Evolutionary conservation across 305 asterid genomes (phyloP), one percentile per base, ranked within the genome.

Genomic region (Salvia sclarea): DNA sequence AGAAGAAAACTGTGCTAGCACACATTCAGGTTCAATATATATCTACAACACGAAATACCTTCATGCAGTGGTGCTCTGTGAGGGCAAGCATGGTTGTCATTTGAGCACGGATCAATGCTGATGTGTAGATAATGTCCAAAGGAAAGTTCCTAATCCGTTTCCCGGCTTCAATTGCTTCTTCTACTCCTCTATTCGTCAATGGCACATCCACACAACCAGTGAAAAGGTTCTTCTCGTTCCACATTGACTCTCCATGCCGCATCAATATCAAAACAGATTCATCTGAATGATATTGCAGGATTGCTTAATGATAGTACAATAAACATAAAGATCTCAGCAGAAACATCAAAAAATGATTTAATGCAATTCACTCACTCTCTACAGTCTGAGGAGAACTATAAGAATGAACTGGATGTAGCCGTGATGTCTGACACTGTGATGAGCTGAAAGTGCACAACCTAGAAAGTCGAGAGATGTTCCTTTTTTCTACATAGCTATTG

Each of bases 181-280:
- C 91, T 0, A 86, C 91, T 16, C 97, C 96, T 85, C 78, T 85
- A 45, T 69, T 78, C 1, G 97, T 91, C 78, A 91, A 77, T 18
- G 97, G 97, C 66, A 88, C 96, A 58, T 88, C 96, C 55, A 91
- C 97, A 70, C 97, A 91, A 69, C 97, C 96, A 37, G 97, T 91
- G 76, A 91, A 91, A 47, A 88, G 83, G 72, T 91, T 88, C 82
- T 91, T 91, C 80, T 88, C 97, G 6, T 91, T 91, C 97, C 97
- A 91, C 96, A 85, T 85, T 20, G 97, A 91, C 72, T 91, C 95
- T 59, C 97, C 97, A 64, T 91, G 97, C 35, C 97, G 74, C 77
- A 91, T 74, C 80, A 91, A 76, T 57, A 91, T 87, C 81, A 91
- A 81, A 62, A 81, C 56, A 61, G 95, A 86, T 66, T 91, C 95